These are phyloP conservation scores for Phlyctochytrium planicorne DNA, from an alignment of 192 early-diverging fungal genomes.

Conservation along the genomic window DNA sequence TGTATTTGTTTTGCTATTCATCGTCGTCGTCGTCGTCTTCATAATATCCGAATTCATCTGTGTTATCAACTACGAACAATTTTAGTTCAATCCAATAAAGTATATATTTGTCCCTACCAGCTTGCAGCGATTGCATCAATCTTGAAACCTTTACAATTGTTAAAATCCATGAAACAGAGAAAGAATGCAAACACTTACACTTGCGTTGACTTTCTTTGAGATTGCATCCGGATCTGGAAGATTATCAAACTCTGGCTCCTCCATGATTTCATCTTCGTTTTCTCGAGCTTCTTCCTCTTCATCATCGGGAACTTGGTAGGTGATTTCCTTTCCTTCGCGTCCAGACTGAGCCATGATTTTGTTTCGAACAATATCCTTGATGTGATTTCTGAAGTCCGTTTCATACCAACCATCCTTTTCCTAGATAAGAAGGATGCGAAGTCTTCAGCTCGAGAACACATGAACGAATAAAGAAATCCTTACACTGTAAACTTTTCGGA, in stretches of 20 bases:
- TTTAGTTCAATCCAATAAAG: neutral
- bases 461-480: neutral
- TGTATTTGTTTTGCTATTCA: neutral
- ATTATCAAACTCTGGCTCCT: too few relatives aligned
- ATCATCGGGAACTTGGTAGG: conserved; percentile 5
- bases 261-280: neutral
- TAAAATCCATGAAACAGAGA: too few relatives aligned
- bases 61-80: conserved; percentile 5
- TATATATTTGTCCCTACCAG: too few relatives aligned
- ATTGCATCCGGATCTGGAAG: too few relatives aligned
- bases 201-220: too few relatives aligned
- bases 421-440: too few relatives aligned
- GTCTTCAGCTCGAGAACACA: neutral
- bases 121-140: too few relatives aligned
- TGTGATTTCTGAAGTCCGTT: conserved; percentile 6
- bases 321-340: conserved; percentile 23
- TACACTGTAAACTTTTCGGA: conserved; percentile 29
- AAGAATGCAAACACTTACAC: too few relatives aligned
- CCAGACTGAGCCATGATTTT: conserved; percentile 29
- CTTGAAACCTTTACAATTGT: too few relatives aligned
- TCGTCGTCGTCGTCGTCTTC: conserved; percentile 14
- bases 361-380: conserved; percentile 32
- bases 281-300: conserved; percentile 15
- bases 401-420: conserved; percentile 42
- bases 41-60: conserved; percentile 34